Evolutionary conservation across 805 yeast genomes (phyloP), one percentile per base, ranked within the genome.

Genomic region (Wickerhamiella musiphila): DNA sequence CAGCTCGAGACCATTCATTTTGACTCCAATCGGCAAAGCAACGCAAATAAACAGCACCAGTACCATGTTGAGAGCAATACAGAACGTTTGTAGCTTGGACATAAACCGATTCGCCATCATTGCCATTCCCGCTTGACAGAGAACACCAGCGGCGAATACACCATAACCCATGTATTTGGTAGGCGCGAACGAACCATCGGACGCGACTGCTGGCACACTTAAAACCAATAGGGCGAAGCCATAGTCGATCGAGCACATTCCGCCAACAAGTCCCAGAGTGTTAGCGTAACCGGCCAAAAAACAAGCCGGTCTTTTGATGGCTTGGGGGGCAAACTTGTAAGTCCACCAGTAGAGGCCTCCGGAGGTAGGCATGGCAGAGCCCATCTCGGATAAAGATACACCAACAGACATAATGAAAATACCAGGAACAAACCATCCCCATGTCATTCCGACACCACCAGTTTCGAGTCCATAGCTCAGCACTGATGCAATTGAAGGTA

Each of bases 311-410:
- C 66, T 65, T 44, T 67, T 61, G 25, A 57, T 41, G 8, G 47
- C 43, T 33, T 61, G 65, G 2, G 81, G 82, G 16, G 83, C 69
- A 47, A 68, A 76, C 45, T 70, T 63, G 50, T 63, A 69, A 2
- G 78, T 69, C 73, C 77, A 71, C 52, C 68, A 71, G 46, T 73
- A 76, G 24, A 76, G 56, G 6, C 84, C 84, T 33, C 84, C 84
- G 16, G 78, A 68, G 0, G 84, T 75, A 22, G 86, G 84, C 43
- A 72, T 65, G 2, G 81, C 67, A 18, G 73, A 65, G 1, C 76
- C 78, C 43, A 73, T 52, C 43, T 73, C 76, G 2, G 78, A 62
- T 71, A 77, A 68, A 10, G 73, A 60, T 6, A 64, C 39, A 15
- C 81, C 82, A 14, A 71, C 62, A 8, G 59, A 46, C 30, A 73